Evolutionary conservation across 371 early-diverging fungal species (phyloP).

Genomic region (Dipsacomyces acuminosporus): DNA sequence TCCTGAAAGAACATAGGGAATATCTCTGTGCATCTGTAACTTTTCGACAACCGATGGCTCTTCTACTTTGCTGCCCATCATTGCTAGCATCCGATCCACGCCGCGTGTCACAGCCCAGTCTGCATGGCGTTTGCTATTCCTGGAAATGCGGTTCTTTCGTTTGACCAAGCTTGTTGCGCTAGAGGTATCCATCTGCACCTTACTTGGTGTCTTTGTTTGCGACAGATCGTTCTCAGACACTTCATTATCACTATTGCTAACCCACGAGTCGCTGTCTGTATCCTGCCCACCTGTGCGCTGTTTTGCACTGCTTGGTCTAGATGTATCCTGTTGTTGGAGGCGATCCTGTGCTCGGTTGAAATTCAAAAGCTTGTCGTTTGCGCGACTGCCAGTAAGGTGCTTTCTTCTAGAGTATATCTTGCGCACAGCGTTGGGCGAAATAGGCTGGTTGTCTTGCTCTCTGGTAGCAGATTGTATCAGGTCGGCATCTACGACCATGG

Average conservation of each 20-base stretch:
- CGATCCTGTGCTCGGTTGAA: not conserved
- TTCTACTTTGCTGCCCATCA: slow-evolving; percentile 36
- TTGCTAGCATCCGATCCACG: slow-evolving; percentile 32
- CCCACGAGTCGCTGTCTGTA: slow-evolving; percentile 15
- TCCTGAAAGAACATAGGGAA: slow-evolving; percentile 46
- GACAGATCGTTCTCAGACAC: too few relatives aligned
- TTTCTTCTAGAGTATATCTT: slow-evolving; percentile 19
- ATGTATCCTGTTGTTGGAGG: slow-evolving; percentile 3
- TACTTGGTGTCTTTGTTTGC: too few relatives aligned
- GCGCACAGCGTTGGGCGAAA: slow-evolving; percentile 40
- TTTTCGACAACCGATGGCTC: slow-evolving; percentile 29
- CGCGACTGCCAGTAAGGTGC: not conserved
- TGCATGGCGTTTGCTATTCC: not conserved
- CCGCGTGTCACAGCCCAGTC: slow-evolving; percentile 28
- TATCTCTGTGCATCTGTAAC: slow-evolving; percentile 46
- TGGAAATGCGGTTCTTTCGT: too few relatives aligned
- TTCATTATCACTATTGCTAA: slow-evolving; percentile 10
- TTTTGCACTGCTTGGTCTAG: slow-evolving; percentile 4
- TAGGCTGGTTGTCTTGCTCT: slow-evolving; percentile 22
- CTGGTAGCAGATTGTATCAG: too few relatives aligned
- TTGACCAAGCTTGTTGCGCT: too few relatives aligned
- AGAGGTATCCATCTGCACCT: too few relatives aligned
- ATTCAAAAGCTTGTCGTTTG: slow-evolving; percentile 1
- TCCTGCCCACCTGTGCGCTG: not conserved
- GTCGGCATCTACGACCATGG: slow-evolving; percentile 12